Evolutionary conservation across 2,329 filamentous ascomycete genomes (phyloP), one percentile per base, ranked within the genome.

Genomic region (Aureobasidium sp.): DNA sequence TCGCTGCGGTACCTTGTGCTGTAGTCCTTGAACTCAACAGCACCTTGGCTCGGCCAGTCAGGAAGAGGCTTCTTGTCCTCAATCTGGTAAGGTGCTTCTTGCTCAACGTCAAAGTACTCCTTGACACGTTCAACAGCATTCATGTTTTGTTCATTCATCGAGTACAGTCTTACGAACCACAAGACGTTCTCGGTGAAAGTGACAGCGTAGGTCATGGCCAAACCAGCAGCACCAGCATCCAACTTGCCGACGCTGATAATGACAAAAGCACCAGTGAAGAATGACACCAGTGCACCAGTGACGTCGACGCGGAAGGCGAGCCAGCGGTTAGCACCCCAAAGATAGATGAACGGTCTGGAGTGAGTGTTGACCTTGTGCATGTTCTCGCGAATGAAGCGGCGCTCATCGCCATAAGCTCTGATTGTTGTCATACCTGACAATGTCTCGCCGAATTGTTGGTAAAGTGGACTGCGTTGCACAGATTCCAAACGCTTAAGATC

Each of bases 141-240:
- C 93, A 98, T 97, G 71, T 96, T 97, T 70, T 98, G 93, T 71
- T 98, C 93, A 64, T 97, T 96, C 65, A 88, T 83, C 0, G 90
- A 86, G 68, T 98, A 98, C 12, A 96, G 78, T 41, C 93, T 85
- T 25, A 98, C 90, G 53, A 97, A 83, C 93, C 93, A 98, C 16
- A 98, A 74, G 6, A 98, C 86, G 60, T 95, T 97, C 68, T 98
- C 93, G 0, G 90, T 95, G 64, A 98, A 98, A 1, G 88, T 91
- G 61, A 98, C 88, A 14, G 93, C 93, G 64, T 98, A 98, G 47
- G 89, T 95, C 63, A 98, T 75, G 4, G 93, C 95, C 57, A 98
- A 80, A 74, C 93, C 93, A 27, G 91, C 93, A 44, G 90, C 87
- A 58, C 93, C 93, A 38, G 93, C 83, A 68, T 97, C 89, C 53